Evolutionary conservation across 306 rosid genomes (phyloP), one percentile per base, ranked within the genome.

Genomic region (Biancaea sappan): DNA sequence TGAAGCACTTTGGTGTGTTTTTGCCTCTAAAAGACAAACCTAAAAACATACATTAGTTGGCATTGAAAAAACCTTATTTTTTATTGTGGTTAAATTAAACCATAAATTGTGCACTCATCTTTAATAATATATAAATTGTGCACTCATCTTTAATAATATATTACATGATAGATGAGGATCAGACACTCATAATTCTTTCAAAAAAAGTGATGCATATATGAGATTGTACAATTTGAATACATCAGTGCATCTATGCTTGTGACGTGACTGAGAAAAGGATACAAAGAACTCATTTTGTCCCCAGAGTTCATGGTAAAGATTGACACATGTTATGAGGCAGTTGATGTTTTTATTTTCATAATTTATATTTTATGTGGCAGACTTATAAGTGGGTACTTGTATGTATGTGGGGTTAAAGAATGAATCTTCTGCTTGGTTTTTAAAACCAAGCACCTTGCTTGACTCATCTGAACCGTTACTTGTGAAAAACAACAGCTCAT

Each of bases 221-320:
- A 79, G 52, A 43, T 79, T 40, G 47, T 65, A 47, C 38, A 64
- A 12, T 8, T 54, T n/a, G 48, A 14, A 59, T n/a, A 38, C 43
- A 31, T 50, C 16, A 41, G 43, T 18, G 71, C 40, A 63, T 38
- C 24, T 15, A 25, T 51, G 60, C 58, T 40, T 22, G 18, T 29
- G 2, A 52, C n/a, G 26, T 43, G 0, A 22, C 13, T 21, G 19
- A 25, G 26, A 53, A 41, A 28, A 38, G 38, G 37, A 69, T 28
- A 41, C 34, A 48, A 70, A 2, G 61, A 1, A 12, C 56, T 61
- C 10, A 14, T 60, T 26, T 21, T 41, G 19, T 37, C 21, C 48
- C 6, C 12, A 69, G 9, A 29, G 5, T 66, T 64, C 25, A 8
- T 18, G 10, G 6, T 16, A 8, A 60, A 60, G 66, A n/a, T 31